Base-by-base conservation (phyloP, 768 basidiomycete genomes). In the Termitomyces sp. region DNA sequence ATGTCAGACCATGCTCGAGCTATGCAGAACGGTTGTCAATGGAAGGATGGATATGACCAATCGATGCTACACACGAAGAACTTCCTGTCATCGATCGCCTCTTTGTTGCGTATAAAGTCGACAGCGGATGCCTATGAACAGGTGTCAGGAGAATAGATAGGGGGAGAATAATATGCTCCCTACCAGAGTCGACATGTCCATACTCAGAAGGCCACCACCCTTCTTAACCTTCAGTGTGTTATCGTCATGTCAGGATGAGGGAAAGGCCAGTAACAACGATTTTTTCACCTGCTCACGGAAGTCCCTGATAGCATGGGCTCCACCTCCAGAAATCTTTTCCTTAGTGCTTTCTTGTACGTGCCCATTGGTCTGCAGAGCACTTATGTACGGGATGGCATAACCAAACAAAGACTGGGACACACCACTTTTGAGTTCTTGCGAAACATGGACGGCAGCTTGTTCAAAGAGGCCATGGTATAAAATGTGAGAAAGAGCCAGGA, bases 61-160 rank as follows among this genome's bases (percentile, higher is more conserved):
- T 7, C n/a, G 15, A 42, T 20, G 48, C 7, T 44, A 73, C 85
- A 50, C 50, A 89, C 91, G 43, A 87, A 69, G 67, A 90, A 76
- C 68, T 90, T 88, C 50, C 91, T 78, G 63, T 94, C 91, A 68
- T 94, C 88, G 20, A 91, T 71, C 7, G 81, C 73, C 47, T 83
- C 83, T 11, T 73, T 71, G 63, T 91, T 78, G 33, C 73, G 73
- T 39, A 91, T 62, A 2, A 74, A 67, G 63, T 92, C 88, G n/a
- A 88, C 68, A 7, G 82, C 68, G 3, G 85, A 74, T 5, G 81
- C 66, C 89, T 91, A 49, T 1, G 10, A 25, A 32, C 32, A 53
- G 7, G 33, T 41, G 43, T 57, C 43, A 15, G 32, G 7, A 42
- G 12, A 18, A 12, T 6, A 39, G 29, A 40, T n/a, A 43, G 25